Conservation (phyloP, 78 protist species). For the Cyanophora paradoxa region DNA sequence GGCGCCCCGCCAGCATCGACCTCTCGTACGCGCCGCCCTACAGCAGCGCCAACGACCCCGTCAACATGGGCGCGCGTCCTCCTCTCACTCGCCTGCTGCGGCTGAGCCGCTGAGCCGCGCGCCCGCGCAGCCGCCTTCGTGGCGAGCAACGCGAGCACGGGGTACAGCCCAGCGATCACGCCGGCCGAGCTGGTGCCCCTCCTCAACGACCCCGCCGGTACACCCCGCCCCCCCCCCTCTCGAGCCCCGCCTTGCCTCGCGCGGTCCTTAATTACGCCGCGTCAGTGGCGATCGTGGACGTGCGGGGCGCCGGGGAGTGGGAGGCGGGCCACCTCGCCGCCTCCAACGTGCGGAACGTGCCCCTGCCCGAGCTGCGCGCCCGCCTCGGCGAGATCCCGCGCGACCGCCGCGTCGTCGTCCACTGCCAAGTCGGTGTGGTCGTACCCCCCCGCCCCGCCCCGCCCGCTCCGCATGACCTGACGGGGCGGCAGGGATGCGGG, state of each 20-base stretch:
- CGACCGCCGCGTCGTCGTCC: not conserved
- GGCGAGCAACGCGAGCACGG: not conserved
- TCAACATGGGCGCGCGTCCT: conserved; percentile 41
- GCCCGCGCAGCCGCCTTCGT: too few species aligned
- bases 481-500: too few species aligned
- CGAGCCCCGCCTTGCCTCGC: too few species aligned
- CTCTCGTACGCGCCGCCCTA: conserved; percentile 45
- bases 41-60: conserved; percentile 35
- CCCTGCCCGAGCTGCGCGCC: not conserved
- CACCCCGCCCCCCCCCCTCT: too few species aligned
- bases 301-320: not conserved
- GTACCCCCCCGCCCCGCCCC: not conserved
- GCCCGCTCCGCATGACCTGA: not conserved
- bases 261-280: too few species aligned
- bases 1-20: conserved; percentile 1
- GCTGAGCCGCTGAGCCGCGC: too few species aligned
- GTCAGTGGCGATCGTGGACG: not conserved
- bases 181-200: not conserved
- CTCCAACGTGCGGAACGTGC: not conserved
- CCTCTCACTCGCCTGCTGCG: too few species aligned
- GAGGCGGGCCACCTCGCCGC: not conserved
- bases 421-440: not conserved
- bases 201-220: too few species aligned
- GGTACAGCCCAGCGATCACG: not conserved
- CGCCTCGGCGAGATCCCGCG: conserved; percentile 4